Conservation (phyloP, 139 green algal species). For the Coelastrella sp. region DNA sequence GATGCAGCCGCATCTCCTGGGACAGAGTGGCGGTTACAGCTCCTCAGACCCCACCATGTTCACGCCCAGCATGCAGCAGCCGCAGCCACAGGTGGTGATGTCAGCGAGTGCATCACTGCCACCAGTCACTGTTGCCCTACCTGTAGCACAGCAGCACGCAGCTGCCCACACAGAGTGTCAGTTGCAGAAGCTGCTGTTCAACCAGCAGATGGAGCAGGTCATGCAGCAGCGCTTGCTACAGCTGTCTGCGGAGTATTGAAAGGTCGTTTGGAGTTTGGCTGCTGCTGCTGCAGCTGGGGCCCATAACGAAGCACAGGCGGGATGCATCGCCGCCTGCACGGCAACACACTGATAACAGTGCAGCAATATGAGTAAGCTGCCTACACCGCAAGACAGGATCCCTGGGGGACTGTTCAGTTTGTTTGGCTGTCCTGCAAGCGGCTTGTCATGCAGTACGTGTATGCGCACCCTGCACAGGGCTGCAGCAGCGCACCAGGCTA, state of each 20-base stretch:
- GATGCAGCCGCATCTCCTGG: not conserved
- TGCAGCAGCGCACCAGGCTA: no score
- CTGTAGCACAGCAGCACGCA: not conserved
- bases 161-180: not conserved
- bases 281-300: not conserved
- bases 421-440: no score
- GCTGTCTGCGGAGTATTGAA: not conserved
- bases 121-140: not conserved
- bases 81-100: not conserved
- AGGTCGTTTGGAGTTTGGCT: not conserved
- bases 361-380: no score
- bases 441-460: no score
- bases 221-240: not conserved
- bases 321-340: no score
- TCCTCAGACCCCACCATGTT: not conserved
- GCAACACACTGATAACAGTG: no score
- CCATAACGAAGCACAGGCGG: not conserved
- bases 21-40: not conserved
- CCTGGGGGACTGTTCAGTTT: no score
- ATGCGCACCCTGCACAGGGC: no score
- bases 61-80: not conserved
- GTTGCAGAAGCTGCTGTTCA: not conserved
- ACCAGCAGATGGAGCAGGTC: not conserved
- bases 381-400: no score
- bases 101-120: not conserved